phyloP scores from a whole-genome alignment of 768 basidiomycete species.

The Strobilomyces dryophilus region DNA sequence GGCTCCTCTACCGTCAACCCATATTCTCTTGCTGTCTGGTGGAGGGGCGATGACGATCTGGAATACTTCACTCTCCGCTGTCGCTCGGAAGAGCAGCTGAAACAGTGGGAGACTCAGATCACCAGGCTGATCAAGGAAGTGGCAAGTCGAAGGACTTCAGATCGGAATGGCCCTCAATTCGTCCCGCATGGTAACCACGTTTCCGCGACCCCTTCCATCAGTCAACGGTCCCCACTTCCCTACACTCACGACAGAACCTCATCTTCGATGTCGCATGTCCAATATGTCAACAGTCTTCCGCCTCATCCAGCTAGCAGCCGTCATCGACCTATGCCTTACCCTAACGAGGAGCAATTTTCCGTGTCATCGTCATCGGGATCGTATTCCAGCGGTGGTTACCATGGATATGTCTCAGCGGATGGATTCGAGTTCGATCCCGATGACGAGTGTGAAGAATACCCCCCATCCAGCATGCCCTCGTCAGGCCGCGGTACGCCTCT shows the following conservation, averaged over 20 bases:
- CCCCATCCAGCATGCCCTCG: conserved; percentile 40
- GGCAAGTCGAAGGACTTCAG: conserved; percentile 63
- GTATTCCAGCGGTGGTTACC: conserved; percentile 19
- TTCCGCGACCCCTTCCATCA: conserved; percentile 33
- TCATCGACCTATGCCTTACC: conserved; percentile 34
- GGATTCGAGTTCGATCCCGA: conserved; percentile 73
- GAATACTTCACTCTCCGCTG: conserved; percentile 95
- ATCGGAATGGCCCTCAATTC: conserved; percentile 56
- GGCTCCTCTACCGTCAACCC: conserved; percentile 50
- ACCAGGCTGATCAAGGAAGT: conserved; percentile 82
- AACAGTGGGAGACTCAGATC: conserved; percentile 88
- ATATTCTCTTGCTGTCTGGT: conserved; percentile 86
- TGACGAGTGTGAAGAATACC: conserved; percentile 77
- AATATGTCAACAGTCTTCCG: conserved; percentile 30
- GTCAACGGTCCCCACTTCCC: conserved; percentile 34
- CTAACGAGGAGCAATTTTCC: conserved; percentile 38
- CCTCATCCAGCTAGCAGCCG: conserved; percentile 34
- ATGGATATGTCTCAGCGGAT: conserved; percentile 51
- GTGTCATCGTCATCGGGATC: conserved; percentile 29
- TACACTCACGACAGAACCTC: conserved; percentile 36
- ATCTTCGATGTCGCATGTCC: conserved; percentile 30
- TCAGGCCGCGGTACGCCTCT: conserved; percentile 77
- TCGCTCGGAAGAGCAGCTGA: conserved; percentile 86
- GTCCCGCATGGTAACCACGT: conserved; percentile 39
- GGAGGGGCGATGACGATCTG: conserved; percentile 90